These are phyloP conservation scores for Candida taoyuanica DNA, from an alignment of 805 yeast genomes.

Conservation along the genomic window DNA sequence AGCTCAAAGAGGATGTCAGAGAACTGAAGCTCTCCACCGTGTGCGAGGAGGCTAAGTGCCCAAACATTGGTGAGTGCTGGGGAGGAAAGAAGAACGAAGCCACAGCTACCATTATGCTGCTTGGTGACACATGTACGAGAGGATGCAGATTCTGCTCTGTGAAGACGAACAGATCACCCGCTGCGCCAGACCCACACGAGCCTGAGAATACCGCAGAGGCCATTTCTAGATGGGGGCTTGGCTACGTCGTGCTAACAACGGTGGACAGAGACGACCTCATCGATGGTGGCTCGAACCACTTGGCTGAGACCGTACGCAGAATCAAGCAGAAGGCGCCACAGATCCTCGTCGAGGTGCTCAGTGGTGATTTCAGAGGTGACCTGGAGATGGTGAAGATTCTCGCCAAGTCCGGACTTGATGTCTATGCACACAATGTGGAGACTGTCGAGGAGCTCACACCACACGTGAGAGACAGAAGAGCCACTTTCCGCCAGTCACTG, in stretches of 20 bases:
- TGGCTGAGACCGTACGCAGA: slow-evolving; percentile 78
- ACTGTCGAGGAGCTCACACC: slow-evolving; percentile 96
- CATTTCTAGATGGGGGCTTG: slow-evolving; percentile 95
- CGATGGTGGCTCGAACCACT: slow-evolving; percentile 92
- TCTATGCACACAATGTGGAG: slow-evolving; percentile 94
- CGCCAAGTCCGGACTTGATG: slow-evolving; percentile 87
- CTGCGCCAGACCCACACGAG: slow-evolving; percentile 89
- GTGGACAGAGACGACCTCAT: slow-evolving; percentile 93
- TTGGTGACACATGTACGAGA: slow-evolving; percentile 98
- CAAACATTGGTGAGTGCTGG: slow-evolving; percentile 99
- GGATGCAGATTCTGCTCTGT: slow-evolving; percentile 99
- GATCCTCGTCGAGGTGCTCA: slow-evolving; percentile 84
- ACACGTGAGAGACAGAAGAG: slow-evolving; percentile 92
- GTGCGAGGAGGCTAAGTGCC: slow-evolving; percentile 98
- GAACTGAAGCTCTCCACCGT: slow-evolving; percentile 91
- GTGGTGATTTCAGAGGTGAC: slow-evolving; percentile 96
- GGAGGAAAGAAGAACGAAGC: slow-evolving; percentile 92
- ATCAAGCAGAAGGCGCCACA: slow-evolving; percentile 89
- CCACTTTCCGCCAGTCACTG: slow-evolving; percentile 86
- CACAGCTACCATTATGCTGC: slow-evolving; percentile 93
- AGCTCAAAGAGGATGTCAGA: slow-evolving; percentile 77
- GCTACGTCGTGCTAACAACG: slow-evolving; percentile 94
- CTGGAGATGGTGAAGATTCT: slow-evolving; percentile 70
- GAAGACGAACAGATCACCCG: slow-evolving; percentile 84
- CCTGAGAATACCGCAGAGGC: slow-evolving; percentile 99